Evolutionary conservation across 2,329 filamentous ascomycete genomes (phyloP).

Genomic region (Aspergillus sclerotialis): DNA sequence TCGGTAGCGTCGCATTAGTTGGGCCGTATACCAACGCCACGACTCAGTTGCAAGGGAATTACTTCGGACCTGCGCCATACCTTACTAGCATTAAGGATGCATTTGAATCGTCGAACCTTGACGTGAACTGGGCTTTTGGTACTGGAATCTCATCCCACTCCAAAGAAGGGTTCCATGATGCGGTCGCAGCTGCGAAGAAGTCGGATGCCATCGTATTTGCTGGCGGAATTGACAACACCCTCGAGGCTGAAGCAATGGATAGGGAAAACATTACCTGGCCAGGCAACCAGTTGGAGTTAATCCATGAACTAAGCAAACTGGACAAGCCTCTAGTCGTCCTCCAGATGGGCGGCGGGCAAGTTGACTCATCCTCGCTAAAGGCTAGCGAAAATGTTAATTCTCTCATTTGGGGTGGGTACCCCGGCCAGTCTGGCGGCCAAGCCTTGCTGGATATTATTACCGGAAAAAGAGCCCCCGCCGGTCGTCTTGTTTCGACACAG

Average conservation of each 20-base stretch:
- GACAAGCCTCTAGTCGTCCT: conserved; percentile 36
- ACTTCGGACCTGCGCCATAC: conserved; percentile 51
- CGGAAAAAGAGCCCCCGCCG: conserved; percentile 35
- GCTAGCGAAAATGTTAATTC: conserved; percentile 33
- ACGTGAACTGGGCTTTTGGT: conserved; percentile 40
- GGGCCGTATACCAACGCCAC: conserved; percentile 55
- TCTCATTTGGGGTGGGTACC: conserved; percentile 40
- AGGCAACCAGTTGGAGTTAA: conserved; percentile 35
- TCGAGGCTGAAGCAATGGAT: conserved; percentile 37
- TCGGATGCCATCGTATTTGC: conserved; percentile 34
- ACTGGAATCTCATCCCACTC: conserved; percentile 24
- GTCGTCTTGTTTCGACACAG: conserved; percentile 34
- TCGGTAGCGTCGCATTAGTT: conserved; percentile 45
- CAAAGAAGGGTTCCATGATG: conserved; percentile 25
- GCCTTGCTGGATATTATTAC: conserved; percentile 38
- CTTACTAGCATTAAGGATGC: conserved; percentile 48
- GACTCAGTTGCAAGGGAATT: conserved; percentile 53
- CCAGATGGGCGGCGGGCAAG: conserved; percentile 39
- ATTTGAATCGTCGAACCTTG: conserved; percentile 40
- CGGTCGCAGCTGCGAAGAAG: conserved; percentile 26
- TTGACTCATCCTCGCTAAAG: conserved; percentile 35
- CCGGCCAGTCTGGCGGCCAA: conserved; percentile 37
- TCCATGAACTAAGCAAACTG: conserved; percentile 27
- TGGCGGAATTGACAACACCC: conserved; percentile 36
- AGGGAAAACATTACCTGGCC: conserved; percentile 37